Evolutionary conservation across 495 filamentous ascomycete genomes (phyloP).

Genomic region (Aspergillus bertholletiae): DNA sequence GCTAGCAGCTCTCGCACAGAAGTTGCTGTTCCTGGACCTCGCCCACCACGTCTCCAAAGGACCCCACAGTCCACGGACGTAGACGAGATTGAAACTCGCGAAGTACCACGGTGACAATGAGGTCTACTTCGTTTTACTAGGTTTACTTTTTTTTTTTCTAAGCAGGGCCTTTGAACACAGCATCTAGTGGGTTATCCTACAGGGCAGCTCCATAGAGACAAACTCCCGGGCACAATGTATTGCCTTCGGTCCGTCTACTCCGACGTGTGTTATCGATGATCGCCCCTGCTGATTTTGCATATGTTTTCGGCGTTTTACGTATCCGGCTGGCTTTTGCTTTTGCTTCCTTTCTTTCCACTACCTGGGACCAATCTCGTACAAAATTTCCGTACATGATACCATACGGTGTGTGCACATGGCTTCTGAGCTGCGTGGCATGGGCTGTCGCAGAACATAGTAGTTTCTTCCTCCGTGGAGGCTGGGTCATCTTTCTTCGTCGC

Average conservation of each 20-base stretch:
- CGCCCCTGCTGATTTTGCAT: conserved; percentile 17
- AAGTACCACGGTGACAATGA: conserved; percentile 21
- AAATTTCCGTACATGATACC: not conserved
- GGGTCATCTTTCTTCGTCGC: not conserved
- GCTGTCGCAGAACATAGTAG: not conserved
- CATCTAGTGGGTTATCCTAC: not conserved
- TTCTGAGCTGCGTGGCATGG: not conserved
- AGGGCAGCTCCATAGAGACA: not conserved
- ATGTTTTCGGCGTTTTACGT: conserved; percentile 21
- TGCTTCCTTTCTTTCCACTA: not conserved
- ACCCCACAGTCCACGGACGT: conserved; percentile 3
- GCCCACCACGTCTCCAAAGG: conserved; percentile 25
- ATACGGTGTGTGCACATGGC: conserved; percentile 5
- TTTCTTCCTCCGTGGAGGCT: not conserved
- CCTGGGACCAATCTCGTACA: not conserved
- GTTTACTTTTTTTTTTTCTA: not conserved
- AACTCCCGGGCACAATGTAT: not conserved
- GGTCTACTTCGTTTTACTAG: no score
- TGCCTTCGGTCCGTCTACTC: not conserved
- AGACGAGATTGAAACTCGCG: conserved; percentile 27
- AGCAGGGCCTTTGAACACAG: not conserved
- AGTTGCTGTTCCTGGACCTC: conserved; percentile 13
- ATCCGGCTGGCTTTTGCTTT: conserved; percentile 9
- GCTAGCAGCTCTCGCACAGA: conserved; percentile 34
- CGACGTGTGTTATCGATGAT: not conserved